Base-by-base conservation (phyloP, 768 basidiomycete genomes). In the Filobasidium wieringae region DNA sequence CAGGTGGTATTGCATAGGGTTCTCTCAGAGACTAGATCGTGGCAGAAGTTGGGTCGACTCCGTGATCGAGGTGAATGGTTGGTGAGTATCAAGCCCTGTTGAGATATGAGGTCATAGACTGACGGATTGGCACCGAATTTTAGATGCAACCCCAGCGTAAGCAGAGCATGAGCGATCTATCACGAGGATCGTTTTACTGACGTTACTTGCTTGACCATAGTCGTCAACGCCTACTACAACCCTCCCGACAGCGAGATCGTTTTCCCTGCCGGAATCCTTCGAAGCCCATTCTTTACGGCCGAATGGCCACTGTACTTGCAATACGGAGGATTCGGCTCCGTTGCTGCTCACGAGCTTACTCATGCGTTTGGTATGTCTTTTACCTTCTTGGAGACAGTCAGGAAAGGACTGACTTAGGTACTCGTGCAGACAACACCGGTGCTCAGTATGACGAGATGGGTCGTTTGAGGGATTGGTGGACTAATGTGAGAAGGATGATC, bases 181-280 rank as follows among this genome's bases (percentile, higher is more conserved):
- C n/a, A n/a, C n/a, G n/a, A n/a, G n/a, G n/a, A n/a, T n/a, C n/a
- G n/a, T n/a, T n/a, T n/a, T n/a, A n/a, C n/a, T n/a, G n/a, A n/a
- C n/a, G n/a, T n/a, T n/a, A n/a, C n/a, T n/a, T n/a, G n/a, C 49
- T 4, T 14, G 9, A 2, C 36, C 87, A 27, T 22, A 47, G 43
- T 57, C n/a, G 56, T 92, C 60, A 87, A 91, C 68, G 90, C 90
- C 0, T 91, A 91, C 74, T 89, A 83, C 75, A 84, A 84, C 61
- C 85, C 89, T 31, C 85, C 87, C 9, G 82, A 85, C 1, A 91
- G 90, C 63, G 90, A 93, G 79, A 87, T 87, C 43, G 64, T 90
- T 22, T 96, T 99, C 77, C 92, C 95, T 8, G 93, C 95, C 22
- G 95, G 95, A 26, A 91, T 97, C 66, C 76, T 97, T 17, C 88